Evolutionary conservation across 192 early-diverging fungal genomes (phyloP).

Genomic region (Phycomyces blakesleeanus): DNA sequence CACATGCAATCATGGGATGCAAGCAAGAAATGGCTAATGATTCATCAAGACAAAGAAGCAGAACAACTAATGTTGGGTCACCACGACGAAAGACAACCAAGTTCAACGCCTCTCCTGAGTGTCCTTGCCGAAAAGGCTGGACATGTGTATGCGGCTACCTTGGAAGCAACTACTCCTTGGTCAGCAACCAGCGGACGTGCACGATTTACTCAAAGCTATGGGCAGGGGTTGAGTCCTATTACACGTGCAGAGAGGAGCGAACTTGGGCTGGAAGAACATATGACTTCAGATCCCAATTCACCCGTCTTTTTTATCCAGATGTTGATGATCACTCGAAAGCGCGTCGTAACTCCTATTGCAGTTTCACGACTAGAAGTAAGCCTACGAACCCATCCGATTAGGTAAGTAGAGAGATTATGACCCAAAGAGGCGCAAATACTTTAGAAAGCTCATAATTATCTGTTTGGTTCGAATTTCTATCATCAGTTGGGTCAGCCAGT

Average conservation of each 20-base stretch:
- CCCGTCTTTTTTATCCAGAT: slow-evolving; percentile 54
- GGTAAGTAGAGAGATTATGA: slow-evolving; percentile 29
- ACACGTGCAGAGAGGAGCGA: not conserved
- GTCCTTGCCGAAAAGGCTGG: slow-evolving; percentile 20
- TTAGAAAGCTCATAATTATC: no score
- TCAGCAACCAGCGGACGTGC: slow-evolving; percentile 6
- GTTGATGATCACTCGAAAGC: slow-evolving; percentile 42
- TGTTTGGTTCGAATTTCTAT: not conserved
- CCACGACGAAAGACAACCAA: not conserved
- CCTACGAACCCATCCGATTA: slow-evolving; percentile 49
- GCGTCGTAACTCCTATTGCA: slow-evolving; percentile 44
- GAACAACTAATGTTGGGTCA: slow-evolving; percentile 26
- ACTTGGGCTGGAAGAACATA: not conserved
- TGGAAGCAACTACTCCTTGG: slow-evolving; percentile 11
- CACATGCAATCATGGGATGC: slow-evolving; percentile 40
- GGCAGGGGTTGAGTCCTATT: not conserved
- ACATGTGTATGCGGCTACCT: slow-evolving; percentile 18
- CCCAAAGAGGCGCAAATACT: no score
- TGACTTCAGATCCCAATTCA: slow-evolving; percentile 38
- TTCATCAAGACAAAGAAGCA: slow-evolving; percentile 45
- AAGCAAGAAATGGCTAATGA: slow-evolving; percentile 55
- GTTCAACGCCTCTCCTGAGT: slow-evolving; percentile 15
- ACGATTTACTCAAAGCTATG: slow-evolving; percentile 12
- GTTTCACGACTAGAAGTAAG: slow-evolving; percentile 50
- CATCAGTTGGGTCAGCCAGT: slow-evolving; percentile 67